Base-by-base conservation (phyloP, 2,329 filamentous ascomycete species). In the Onygenales sp. region DNA sequence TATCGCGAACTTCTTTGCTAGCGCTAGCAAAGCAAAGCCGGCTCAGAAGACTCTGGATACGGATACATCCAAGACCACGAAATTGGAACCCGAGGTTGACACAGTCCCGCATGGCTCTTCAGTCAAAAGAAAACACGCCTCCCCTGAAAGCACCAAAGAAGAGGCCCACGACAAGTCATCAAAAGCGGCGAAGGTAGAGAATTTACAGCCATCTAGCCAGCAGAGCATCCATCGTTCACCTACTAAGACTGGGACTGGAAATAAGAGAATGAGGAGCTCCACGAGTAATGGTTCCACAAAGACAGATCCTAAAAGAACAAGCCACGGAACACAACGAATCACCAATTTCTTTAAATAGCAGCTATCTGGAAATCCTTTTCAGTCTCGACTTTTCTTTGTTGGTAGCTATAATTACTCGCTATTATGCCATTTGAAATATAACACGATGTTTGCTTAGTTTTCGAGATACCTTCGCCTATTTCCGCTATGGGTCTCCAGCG, bases 1-100 rank as follows among this genome's bases (percentile, higher is more conserved):
- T 60, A 97, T 97, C 68, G 87, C 87, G 45, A 95, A 95, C 63
- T 96, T 95, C 75, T 97, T 97, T 64, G 78, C 78, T 7, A 86
- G 82, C 43, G 76, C 69, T 6, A 60, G 68, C n/a, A 65, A 78
- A 57, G 50, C 27, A 21, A 51, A 51, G n/a, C 14, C 32, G 31
- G 45, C 32, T 11, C 46, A 41, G 14, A 38, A 49, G 14, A n/a
- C 10, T 21, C 45, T 36, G 27, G 5, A 1, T 10, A 10, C 5
- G 1, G 32, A 36, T 36, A 44, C 41, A 69, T 69, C 52, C 73
- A 72, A 52, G 61, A 60, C 60, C 0, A 62, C 43, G 43, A 27
- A 59, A 57, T 45, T 42, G 17, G 44, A 53, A 5, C 38, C 52
- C 9, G 57, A 60, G 36, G 54, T 60, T n/a, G 54, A 57, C 11